These are phyloP conservation scores for Suillus plorans DNA, from an alignment of 768 basidiomycete genomes.

Conservation along the genomic window DNA sequence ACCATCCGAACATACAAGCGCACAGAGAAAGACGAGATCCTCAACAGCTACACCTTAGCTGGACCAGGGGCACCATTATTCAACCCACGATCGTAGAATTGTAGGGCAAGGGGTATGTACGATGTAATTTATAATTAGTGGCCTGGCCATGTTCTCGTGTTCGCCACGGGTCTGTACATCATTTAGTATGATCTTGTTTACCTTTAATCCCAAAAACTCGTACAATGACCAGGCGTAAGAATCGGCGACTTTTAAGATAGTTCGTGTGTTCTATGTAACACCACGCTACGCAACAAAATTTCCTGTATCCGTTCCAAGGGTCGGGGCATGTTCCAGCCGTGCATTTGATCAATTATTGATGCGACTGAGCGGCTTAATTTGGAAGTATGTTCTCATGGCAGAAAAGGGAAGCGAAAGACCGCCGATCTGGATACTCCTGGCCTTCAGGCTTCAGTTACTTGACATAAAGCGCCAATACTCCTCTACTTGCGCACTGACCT, in stretches of 20 bases:
- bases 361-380: background rate
- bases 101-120: background rate
- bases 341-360: background rate
- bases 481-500: background rate
- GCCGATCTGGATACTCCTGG: background rate
- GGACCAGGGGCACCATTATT: slow-evolving; percentile 47
- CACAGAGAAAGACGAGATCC: slow-evolving; percentile 64
- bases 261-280: no score
- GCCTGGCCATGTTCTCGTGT: background rate
- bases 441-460: background rate
- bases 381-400: slow-evolving; percentile 5
- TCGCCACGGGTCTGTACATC: background rate
- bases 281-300: background rate
- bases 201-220: background rate
- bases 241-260: background rate
- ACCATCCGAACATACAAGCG: slow-evolving; percentile 88
- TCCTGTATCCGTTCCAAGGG: background rate
- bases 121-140: slow-evolving; percentile 2
- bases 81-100: slow-evolving; percentile 11
- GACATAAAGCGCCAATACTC: background rate
- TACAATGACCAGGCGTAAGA: background rate
- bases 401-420: background rate
- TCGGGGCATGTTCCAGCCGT: background rate
- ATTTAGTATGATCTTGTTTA: background rate
- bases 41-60: slow-evolving; percentile 63